phyloP scores from a whole-genome alignment of 495 filamentous ascomycete genomes.

The Poronia punctata region DNA sequence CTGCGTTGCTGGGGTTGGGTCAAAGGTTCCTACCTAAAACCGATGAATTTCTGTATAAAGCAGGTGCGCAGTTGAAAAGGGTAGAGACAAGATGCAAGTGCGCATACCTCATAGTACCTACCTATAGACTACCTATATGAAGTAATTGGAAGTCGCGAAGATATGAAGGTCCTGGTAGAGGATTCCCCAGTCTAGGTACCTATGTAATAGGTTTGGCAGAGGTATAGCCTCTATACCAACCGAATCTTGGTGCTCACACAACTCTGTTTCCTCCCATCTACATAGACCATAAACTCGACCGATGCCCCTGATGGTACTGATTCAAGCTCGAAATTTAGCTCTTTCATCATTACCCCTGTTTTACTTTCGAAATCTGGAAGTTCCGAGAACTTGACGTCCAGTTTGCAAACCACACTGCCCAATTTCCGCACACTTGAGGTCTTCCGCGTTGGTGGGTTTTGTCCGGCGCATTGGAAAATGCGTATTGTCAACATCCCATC shows the following conservation, averaged over 20 bases:
- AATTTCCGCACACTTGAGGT: not conserved
- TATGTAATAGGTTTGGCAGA: no score
- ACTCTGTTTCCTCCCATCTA: not conserved
- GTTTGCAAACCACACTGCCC: not conserved
- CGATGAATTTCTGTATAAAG: no score
- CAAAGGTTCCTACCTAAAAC: no score
- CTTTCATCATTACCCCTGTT: not conserved
- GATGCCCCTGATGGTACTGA: not conserved
- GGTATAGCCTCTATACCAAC: no score
- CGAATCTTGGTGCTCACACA: not conserved
- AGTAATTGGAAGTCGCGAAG: no score
- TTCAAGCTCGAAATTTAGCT: not conserved
- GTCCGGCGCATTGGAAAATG: not conserved
- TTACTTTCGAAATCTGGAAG: not conserved
- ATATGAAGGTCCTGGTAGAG: no score
- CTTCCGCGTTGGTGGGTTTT: not conserved
- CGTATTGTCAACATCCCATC: not conserved
- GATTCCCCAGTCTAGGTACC: no score
- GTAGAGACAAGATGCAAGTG: no score
- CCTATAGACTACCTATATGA: no score
- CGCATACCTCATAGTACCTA: no score
- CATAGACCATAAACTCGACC: not conserved
- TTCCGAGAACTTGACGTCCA: not conserved
- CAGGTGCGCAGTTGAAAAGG: no score
- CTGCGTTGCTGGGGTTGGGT: no score